These are phyloP conservation scores for Myrmaecium sp. DNA, from an alignment of 2,329 filamentous ascomycete genomes.

Conservation along the genomic window DNA sequence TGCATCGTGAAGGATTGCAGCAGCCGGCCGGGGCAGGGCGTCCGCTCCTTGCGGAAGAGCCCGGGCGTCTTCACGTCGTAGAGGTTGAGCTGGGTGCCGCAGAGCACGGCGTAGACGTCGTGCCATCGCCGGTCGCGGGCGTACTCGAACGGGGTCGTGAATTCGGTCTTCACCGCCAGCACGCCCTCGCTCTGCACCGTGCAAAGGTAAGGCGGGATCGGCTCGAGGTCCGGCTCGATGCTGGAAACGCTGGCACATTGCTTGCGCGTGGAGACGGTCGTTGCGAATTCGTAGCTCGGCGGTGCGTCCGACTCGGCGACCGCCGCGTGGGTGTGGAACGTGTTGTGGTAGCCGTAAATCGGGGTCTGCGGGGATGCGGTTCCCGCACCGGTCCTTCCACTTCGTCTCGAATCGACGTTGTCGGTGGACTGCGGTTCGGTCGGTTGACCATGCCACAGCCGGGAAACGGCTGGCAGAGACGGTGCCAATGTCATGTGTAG, in stretches of 20 bases:
- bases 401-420: too few relatives aligned
- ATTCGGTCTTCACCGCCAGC: slow-evolving; percentile 44
- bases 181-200: slow-evolving; percentile 16
- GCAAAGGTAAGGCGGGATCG: slow-evolving; percentile 18
- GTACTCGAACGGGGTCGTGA: slow-evolving; percentile 45
- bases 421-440: too few relatives aligned
- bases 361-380: slow-evolving; percentile 13
- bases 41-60: slow-evolving; percentile 25
- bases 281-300: slow-evolving; percentile 16
- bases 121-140: slow-evolving; percentile 48
- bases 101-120: slow-evolving; percentile 44
- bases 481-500: too few relatives aligned
- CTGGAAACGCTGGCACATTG: slow-evolving; percentile 3
- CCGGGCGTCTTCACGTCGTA: slow-evolving; percentile 43
- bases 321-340: slow-evolving; percentile 22
- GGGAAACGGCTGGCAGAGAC: too few relatives aligned
- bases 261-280: slow-evolving; percentile 10
- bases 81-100: slow-evolving; percentile 51
- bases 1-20: slow-evolving; percentile 55
- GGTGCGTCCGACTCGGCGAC: slow-evolving; percentile 10
- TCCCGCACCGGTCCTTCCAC: too few relatives aligned
- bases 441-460: too few relatives aligned
- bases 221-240: slow-evolving; percentile 7
- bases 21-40: slow-evolving; percentile 38
- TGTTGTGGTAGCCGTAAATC: slow-evolving; percentile 27